phyloP scores from a whole-genome alignment of 2,329 filamentous ascomycete species.

The Aspergillus terreus region DNA sequence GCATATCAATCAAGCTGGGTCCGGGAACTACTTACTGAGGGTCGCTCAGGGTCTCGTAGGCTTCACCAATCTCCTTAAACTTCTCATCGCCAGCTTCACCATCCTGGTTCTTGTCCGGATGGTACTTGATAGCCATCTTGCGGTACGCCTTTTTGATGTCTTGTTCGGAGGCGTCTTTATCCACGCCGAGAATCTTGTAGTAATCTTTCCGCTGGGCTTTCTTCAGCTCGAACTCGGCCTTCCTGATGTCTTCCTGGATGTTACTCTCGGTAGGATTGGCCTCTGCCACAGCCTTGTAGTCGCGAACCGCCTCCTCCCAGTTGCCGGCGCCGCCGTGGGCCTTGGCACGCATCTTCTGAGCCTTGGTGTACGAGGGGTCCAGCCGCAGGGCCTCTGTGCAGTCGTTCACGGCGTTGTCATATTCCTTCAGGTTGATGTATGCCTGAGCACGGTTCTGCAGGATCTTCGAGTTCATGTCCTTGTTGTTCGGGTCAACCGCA shows the following conservation, averaged over 20 bases:
- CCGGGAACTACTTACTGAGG: conserved; percentile 64
- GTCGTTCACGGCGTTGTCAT: conserved; percentile 74
- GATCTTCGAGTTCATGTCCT: conserved; percentile 90
- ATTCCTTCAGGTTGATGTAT: conserved; percentile 75
- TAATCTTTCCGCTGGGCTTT: conserved; percentile 97
- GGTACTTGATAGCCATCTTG: conserved; percentile 87
- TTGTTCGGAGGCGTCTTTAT: conserved; percentile 77
- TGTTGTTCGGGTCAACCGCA: conserved; percentile 80
- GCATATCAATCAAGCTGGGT: neutral
- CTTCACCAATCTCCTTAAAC: conserved; percentile 98
- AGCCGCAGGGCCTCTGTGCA: conserved; percentile 79
- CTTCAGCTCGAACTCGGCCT: conserved; percentile 92
- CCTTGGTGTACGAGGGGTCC: conserved; percentile 83
- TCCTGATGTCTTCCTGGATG: conserved; percentile 79
- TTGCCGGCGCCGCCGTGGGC: conserved; percentile 78
- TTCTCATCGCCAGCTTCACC: conserved; percentile 78
- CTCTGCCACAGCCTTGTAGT: conserved; percentile 84
- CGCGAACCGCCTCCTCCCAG: conserved; percentile 88
- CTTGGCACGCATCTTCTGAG: conserved; percentile 89
- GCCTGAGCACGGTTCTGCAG: conserved; percentile 90
- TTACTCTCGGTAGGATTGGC: conserved; percentile 75
- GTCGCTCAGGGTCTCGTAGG: conserved; percentile 93
- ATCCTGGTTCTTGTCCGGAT: conserved; percentile 91
- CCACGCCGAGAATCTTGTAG: conserved; percentile 90
- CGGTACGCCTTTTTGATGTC: conserved; percentile 97